Percentiles rank a stretch among this genome's conserved stretches.
Evolutionary conservation across 2,329 filamentous ascomycete species (phyloP).

Genomic region (Trichoderma citrinoviride): DNA sequence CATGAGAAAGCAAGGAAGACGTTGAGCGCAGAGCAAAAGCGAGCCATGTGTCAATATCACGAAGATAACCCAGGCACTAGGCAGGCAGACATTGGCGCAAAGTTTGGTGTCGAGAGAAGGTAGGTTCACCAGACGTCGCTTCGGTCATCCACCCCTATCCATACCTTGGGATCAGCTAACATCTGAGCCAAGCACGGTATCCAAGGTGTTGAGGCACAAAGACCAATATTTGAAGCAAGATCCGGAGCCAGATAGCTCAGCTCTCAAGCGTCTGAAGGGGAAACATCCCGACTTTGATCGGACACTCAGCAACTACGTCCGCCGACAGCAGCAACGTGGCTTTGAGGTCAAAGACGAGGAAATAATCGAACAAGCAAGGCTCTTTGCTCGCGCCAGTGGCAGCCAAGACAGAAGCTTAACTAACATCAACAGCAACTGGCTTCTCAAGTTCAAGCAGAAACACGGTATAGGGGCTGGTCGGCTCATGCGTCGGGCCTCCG

Average conservation of each 20-base stretch:
- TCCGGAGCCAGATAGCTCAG: conserved; percentile 63
- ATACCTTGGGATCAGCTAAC: conserved; percentile 32
- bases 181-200: conserved; percentile 73
- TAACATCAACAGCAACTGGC: conserved; percentile 72
- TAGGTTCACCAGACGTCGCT: conserved; percentile 44
- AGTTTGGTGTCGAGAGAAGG: conserved; percentile 98
- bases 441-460: conserved; percentile 95
- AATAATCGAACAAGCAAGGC: conserved; percentile 78
- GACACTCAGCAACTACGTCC: conserved; percentile 82
- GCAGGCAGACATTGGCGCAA: conserved; percentile 92
- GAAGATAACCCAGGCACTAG: conserved; percentile 87
- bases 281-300: conserved; percentile 90
- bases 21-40: conserved; percentile 84
- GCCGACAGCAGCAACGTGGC: conserved; percentile 75
- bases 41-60: conserved; percentile 90
- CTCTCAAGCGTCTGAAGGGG: conserved; percentile 77
- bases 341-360: conserved; percentile 72
- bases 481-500: conserved; percentile 57
- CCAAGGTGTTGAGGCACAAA: conserved; percentile 90
- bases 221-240: conserved; percentile 89
- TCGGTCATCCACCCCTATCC: conserved; percentile 20
- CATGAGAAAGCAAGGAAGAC: conserved; percentile 73
- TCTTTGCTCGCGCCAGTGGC: conserved; percentile 70
- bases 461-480: conserved; percentile 57
- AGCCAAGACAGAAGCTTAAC: conserved; percentile 70